phyloP scores from a whole-genome alignment of 306 rosid species.

The Sesbania bispinosa region DNA sequence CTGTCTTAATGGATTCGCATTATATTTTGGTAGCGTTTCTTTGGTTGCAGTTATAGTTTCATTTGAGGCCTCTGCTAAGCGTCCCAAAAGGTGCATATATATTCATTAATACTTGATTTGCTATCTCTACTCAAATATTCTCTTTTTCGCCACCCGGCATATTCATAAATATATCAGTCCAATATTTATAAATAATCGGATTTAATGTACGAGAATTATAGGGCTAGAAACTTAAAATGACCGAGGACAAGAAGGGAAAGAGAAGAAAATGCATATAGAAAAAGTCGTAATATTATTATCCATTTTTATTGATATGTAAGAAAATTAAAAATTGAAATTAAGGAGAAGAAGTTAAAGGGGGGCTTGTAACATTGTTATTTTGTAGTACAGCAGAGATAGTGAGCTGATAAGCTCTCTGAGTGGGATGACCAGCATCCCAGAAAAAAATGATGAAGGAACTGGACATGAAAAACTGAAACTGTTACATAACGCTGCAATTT shows the following conservation, averaged over 20 bases:
- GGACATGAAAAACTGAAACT: not conserved
- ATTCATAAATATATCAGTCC: too few species aligned
- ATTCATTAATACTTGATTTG: not conserved
- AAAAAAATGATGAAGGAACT: slow-evolving; percentile 4
- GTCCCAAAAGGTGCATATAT: not conserved
- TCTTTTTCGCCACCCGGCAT: too few species aligned
- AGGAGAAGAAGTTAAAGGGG: not conserved
- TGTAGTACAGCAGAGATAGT: not conserved
- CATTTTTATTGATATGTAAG: not conserved
- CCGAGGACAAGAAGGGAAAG: too few species aligned
- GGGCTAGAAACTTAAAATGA: too few species aligned
- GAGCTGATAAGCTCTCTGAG: slow-evolving; percentile 28
- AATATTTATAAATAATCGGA: too few species aligned
- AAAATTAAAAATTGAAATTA: not conserved
- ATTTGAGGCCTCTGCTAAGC: not conserved
- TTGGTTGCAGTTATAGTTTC: not conserved
- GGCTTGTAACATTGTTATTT: not conserved
- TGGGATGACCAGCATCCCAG: slow-evolving; percentile 49
- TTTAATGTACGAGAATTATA: too few species aligned
- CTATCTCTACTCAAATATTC: too few species aligned
- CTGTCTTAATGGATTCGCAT: not conserved
- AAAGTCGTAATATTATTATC: not conserved
- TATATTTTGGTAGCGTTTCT: not conserved
- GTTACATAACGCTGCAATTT: slow-evolving; percentile 9
- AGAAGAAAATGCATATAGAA: too few species aligned